Evolutionary conservation across 352 stramenopile species (phyloP).

Genomic region (Pythium utonaiense): DNA sequence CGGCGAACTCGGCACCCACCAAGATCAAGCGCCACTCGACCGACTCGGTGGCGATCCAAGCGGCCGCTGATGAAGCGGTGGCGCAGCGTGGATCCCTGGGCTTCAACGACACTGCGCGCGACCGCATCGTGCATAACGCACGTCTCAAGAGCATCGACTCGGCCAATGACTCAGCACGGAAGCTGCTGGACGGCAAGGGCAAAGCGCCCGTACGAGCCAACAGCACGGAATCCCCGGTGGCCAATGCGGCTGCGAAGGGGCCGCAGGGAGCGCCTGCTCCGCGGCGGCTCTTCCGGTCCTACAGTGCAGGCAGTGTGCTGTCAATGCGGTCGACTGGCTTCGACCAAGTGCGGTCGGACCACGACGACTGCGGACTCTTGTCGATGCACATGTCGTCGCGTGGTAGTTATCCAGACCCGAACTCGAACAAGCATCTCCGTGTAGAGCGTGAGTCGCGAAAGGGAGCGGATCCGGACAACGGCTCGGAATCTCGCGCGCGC

Average conservation of each 20-base stretch:
- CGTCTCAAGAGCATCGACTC: conserved; percentile 40
- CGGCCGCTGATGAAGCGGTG: conserved; percentile 41
- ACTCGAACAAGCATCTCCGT: conserved; percentile 16
- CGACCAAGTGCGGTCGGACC: conserved; percentile 10
- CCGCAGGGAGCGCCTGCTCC: not conserved
- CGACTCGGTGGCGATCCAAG: conserved; percentile 57
- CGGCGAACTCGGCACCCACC: not conserved
- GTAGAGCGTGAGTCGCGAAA: conserved; percentile 6
- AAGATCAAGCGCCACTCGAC: conserved; percentile 68
- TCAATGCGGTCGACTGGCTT: conserved; percentile 36
- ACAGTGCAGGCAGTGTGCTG: conserved; percentile 66
- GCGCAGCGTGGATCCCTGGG: conserved; percentile 13
- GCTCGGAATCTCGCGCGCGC: conserved; percentile 37
- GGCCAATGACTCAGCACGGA: conserved; percentile 22
- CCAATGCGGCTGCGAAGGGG: not conserved
- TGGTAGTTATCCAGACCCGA: not conserved
- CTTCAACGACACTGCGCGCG: conserved; percentile 42
- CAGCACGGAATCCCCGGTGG: not conserved
- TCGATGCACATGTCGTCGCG: not conserved
- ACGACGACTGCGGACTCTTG: conserved; percentile 21
- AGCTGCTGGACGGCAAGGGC: not conserved
- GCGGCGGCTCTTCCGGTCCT: conserved; percentile 42
- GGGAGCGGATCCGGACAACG: not conserved
- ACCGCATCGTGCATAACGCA: conserved; percentile 33
- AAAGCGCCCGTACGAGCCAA: not conserved